Evolutionary conservation across 2,329 filamentous ascomycete species (phyloP).

Genomic region (Aspergillus nomiae): DNA sequence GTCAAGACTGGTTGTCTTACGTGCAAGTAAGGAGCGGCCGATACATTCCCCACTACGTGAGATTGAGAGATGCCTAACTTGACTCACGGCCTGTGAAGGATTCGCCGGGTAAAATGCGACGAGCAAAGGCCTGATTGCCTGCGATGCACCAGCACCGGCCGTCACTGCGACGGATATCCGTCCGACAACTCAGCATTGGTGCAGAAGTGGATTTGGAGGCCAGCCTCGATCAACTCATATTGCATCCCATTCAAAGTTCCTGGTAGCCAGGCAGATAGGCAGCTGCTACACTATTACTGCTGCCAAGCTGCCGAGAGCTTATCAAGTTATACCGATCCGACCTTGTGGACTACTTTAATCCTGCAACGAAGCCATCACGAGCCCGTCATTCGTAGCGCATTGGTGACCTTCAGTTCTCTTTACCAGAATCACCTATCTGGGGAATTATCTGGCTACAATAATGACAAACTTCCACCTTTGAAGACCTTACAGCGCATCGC

Average conservation of each 20-base stretch:
- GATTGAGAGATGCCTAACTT: neutral
- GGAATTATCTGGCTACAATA: neutral
- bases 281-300: constrained; percentile 28
- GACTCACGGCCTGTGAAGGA: constrained; percentile 10
- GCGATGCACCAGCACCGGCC: constrained; percentile 24
- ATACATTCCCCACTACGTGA: neutral
- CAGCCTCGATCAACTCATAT: constrained; percentile 17
- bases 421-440: constrained; percentile 18
- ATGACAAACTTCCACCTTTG: neutral
- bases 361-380: constrained; percentile 25
- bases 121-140: constrained; percentile 26
- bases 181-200: neutral
- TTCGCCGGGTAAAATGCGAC: constrained; percentile 30
- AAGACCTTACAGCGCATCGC: constrained; percentile 18
- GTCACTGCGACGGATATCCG: constrained; percentile 26
- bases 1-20: constrained; percentile 20
- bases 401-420: constrained; percentile 23
- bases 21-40: constrained; percentile 16
- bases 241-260: constrained; percentile 28
- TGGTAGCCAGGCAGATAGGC: constrained; percentile 25
- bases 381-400: constrained; percentile 23
- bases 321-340: constrained; percentile 21
- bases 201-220: neutral
- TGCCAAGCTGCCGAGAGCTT: constrained; percentile 19
- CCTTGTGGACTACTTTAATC: constrained; percentile 22